These are phyloP conservation scores for Russula abietina DNA, from an alignment of 768 basidiomycete genomes.

Conservation along the genomic window DNA sequence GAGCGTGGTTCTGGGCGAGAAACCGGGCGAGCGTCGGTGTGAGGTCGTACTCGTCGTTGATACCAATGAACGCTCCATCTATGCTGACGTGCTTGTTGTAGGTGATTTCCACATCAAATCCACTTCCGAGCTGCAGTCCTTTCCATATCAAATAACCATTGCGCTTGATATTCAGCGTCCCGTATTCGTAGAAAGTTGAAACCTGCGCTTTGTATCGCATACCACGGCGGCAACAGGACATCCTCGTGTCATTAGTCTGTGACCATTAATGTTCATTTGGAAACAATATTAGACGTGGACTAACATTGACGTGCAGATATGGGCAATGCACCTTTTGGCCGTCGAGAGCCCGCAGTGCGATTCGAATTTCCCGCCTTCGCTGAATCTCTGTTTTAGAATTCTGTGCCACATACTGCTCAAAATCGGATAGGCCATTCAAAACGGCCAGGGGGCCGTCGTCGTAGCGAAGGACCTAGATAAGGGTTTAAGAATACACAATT, in stretches of 20 bases:
- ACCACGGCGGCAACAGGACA: conserved; percentile 41
- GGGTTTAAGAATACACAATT: not conserved
- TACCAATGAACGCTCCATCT: conserved; percentile 50
- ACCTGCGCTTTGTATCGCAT: conserved; percentile 48
- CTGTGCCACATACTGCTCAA: conserved; percentile 56
- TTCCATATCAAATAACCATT: conserved; percentile 48
- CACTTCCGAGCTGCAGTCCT: conserved; percentile 55
- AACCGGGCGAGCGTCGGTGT: conserved; percentile 59
- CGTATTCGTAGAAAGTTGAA: conserved; percentile 41
- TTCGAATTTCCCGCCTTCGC: conserved; percentile 49
- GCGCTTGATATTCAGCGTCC: conserved; percentile 47
- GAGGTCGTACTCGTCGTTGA: conserved; percentile 60
- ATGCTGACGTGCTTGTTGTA: conserved; percentile 50
- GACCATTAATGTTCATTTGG: not conserved
- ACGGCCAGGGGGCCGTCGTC: conserved; percentile 52
- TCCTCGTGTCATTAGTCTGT: conserved; percentile 45
- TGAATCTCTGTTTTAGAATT: conserved; percentile 48
- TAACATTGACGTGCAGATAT: conserved; percentile 51
- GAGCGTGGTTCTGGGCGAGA: conserved; percentile 47
- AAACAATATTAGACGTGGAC: conserved; percentile 15
- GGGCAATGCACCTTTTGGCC: conserved; percentile 58
- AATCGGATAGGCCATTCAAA: conserved; percentile 42
- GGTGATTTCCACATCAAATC: conserved; percentile 54
- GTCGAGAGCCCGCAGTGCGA: conserved; percentile 61
- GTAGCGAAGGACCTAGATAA: conserved; percentile 54